A percentile compares a stretch with the other conserved stretches of the same genome.
Evolutionary conservation across 2,329 filamentous ascomycete species (phyloP).

Genomic region (Chaetothyriales sp.): DNA sequence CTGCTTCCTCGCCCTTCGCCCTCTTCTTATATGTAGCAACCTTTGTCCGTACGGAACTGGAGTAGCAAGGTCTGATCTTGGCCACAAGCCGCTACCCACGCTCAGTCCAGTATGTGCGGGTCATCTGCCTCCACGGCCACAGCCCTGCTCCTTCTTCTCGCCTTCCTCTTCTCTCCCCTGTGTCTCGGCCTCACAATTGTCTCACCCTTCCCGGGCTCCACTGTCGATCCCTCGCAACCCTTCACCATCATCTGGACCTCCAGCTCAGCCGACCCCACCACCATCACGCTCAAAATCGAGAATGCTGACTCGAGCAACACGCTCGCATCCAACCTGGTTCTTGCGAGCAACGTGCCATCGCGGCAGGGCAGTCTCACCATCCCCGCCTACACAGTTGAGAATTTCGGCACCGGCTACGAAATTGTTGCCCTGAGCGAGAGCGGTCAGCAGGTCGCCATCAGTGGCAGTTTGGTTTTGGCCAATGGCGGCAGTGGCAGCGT

Average conservation of each 20-base stretch:
- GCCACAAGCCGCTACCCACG: not conserved
- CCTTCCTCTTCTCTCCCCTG: conserved; percentile 1
- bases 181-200: conserved; percentile 7
- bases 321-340: not conserved
- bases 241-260: conserved; percentile 11
- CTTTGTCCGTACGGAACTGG: not conserved
- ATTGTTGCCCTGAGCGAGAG: conserved; percentile 1
- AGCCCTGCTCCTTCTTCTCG: conserved; percentile 1
- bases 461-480: not conserved
- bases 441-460: conserved; percentile 1
- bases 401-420: conserved; percentile 3
- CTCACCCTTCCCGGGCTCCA: conserved; percentile 5
- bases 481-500: not conserved
- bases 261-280: conserved; percentile 25
- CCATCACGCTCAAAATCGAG: conserved; percentile 31
- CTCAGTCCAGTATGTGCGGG: not conserved
- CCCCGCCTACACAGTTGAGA: conserved; percentile 4
- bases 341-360: conserved; percentile 6
- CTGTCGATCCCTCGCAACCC: conserved; percentile 13
- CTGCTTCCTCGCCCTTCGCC: not conserved
- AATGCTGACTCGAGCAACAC: conserved; percentile 21
- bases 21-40: conserved; percentile 1
- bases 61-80: not conserved
- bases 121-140: not conserved
- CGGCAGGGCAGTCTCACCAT: conserved; percentile 5